Conservation (phyloP, 164 flowering plant genomes). For the Protea cynaroides region DNA sequence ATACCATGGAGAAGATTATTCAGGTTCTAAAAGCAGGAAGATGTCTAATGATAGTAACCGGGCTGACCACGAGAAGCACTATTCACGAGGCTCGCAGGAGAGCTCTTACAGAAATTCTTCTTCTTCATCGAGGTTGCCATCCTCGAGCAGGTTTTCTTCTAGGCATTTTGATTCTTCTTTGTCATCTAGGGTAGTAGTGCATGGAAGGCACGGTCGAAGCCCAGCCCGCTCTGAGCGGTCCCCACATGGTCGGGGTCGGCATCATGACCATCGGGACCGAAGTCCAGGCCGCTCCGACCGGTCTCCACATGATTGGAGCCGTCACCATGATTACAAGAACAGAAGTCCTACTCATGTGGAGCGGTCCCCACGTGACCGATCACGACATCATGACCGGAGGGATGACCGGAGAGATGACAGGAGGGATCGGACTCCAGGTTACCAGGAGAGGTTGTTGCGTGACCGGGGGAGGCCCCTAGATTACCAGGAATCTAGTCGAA, state of each 20-base stretch:
- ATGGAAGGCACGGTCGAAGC: constrained; percentile 54
- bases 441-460: constrained; percentile 34
- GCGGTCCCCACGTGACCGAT: constrained; percentile 42
- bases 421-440: constrained; percentile 22
- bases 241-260: constrained; percentile 18
- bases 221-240: constrained; percentile 17
- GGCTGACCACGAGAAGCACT: constrained; percentile 39
- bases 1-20: constrained; percentile 50
- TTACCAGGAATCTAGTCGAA: constrained; percentile 33
- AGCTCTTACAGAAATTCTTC: constrained; percentile 46
- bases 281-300: constrained; percentile 28
- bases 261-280: constrained; percentile 19
- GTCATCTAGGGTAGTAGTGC: constrained; percentile 43
- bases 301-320: constrained; percentile 39
- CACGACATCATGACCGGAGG: constrained; percentile 37
- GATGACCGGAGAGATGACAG: constrained; percentile 9
- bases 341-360: constrained; percentile 32
- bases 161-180: constrained; percentile 54
- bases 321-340: constrained; percentile 25
- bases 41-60: constrained; percentile 49
- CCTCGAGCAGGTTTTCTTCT: constrained; percentile 46
- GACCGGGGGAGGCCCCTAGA: constrained; percentile 32
- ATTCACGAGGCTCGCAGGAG: constrained; percentile 46
- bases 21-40: constrained; percentile 53
- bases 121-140: constrained; percentile 37